Conservation (phyloP, 2,329 filamentous ascomycete species). For the Xylariaceae sp. region DNA sequence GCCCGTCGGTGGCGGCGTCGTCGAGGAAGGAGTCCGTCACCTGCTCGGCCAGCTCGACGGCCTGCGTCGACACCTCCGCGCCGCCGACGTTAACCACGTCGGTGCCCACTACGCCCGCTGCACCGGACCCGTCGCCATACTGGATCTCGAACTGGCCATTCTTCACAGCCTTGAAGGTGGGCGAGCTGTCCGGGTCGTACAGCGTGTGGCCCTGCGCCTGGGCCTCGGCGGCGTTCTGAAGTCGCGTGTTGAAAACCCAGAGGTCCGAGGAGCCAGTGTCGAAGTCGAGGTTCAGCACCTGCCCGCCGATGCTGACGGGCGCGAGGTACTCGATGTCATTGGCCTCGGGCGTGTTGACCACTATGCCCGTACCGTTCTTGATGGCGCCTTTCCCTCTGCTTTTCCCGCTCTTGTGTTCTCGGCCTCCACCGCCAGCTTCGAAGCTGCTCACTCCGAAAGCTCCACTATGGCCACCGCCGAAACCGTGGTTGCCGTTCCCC, state of each 20-base stretch:
- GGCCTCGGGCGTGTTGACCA: constrained; percentile 24
- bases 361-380: constrained; percentile 24
- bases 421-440: constrained; percentile 7
- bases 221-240: constrained; percentile 22
- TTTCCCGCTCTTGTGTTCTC: too few species aligned
- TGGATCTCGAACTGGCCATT: constrained; percentile 29
- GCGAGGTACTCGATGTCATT: constrained; percentile 31
- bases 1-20: constrained; percentile 29
- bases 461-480: constrained; percentile 2
- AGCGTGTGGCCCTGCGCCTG: constrained; percentile 26
- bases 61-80: constrained; percentile 28
- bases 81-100: constrained; percentile 32
- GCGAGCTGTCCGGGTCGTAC: constrained; percentile 26
- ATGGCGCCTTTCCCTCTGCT: constrained; percentile 1
- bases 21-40: constrained; percentile 29
- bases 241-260: constrained; percentile 33
- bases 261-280: constrained; percentile 33
- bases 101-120: constrained; percentile 30
- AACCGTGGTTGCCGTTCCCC: constrained; percentile 7
- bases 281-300: constrained; percentile 31
- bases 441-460: too few species aligned
- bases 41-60: constrained; percentile 29
- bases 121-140: constrained; percentile 32
- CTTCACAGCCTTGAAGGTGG: constrained; percentile 26
- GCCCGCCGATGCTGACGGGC: constrained; percentile 31